phyloP scores from a whole-genome alignment of 163 green algal species.

The Volvox carteri region DNA sequence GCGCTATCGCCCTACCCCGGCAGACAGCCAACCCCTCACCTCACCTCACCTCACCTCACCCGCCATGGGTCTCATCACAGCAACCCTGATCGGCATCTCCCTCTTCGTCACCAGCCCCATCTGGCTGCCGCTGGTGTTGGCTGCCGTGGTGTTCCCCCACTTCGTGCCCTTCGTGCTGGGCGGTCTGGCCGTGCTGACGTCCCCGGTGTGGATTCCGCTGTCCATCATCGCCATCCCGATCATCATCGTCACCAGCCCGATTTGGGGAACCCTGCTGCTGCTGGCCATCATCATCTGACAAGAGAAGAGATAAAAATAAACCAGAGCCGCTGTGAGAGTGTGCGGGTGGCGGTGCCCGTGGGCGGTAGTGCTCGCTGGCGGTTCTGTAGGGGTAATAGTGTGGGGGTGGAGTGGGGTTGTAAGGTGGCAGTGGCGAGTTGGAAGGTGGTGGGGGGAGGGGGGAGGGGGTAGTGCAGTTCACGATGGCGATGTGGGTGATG shows the following conservation, averaged over 20 bases:
- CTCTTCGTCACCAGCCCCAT: constrained; percentile 21
- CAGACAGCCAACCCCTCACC: background rate
- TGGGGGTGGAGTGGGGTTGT: no score
- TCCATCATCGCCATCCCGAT: constrained; percentile 21
- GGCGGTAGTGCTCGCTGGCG: no score
- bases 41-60: no score
- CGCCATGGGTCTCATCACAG: constrained; percentile 31
- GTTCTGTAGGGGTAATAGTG: no score
- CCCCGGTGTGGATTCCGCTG: constrained; percentile 31
- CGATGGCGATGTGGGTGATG: no score
- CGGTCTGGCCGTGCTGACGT: background rate
- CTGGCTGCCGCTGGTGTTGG: constrained; percentile 18
- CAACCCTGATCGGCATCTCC: background rate
- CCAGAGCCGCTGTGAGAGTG: no score
- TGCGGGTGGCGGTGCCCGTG: no score
- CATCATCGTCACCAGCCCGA: constrained; percentile 36
- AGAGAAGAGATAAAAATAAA: no score
- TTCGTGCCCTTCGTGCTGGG: constrained; percentile 24
- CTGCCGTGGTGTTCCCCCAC: constrained; percentile 10
- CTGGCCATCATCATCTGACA: constrained; percentile 28
- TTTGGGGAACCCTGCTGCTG: constrained; percentile 31
- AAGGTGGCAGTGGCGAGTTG: no score
- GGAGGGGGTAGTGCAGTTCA: no score
- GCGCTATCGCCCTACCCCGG: background rate
- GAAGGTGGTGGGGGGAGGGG: no score